Evolutionary conservation across 2,329 filamentous ascomycete species (phyloP), one percentile per base, ranked within the genome.

Genomic region (Xylariaceae sp.): DNA sequence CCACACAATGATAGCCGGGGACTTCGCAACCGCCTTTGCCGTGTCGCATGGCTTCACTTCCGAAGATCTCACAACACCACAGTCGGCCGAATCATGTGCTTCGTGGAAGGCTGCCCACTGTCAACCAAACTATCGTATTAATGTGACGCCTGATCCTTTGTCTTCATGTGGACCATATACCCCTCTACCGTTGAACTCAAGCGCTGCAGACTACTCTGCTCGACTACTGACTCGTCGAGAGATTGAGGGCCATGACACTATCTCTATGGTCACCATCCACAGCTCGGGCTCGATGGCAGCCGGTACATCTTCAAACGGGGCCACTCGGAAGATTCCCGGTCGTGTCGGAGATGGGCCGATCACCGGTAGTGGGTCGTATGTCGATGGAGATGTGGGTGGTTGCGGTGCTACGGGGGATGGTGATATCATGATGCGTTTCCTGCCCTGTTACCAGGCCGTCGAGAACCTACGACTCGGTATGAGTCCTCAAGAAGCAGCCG

Each of bases 351-450:
- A 80, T 42, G 76, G 74, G 0, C 76, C 76, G 3, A 78, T 79
- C 41, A 65, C 69, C 0, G 76, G 76, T 1, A 76, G 72, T 42
- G 76, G 76, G 2, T 75, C 74, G 1, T 80, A 80, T 51, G 76
- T 75, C 3, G 76, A 80, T 49, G 65, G 64, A 4, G 73, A 76
- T 3, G 70, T 76, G 1, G 76, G 76, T 2, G 76, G 72, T 0
- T 80, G 76, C 52, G 76, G 76, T 6, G 75, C 76, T 2, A 79
- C 76, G 0, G 76, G 76, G 1, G 76, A 80, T 43, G 76, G 76
- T 1, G 76, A 80, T 54, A 60, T 79, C 47, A 77, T 79, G 75
- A 75, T 78, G 70, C 68, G 75, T 4, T 77, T 79, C 50, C 56
- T 79, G 20, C 76, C 76, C 0, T 80, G 76, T 55, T 79, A 79